A percentile compares a stretch with the other conserved stretches of the same genome.
Conservation (phyloP, 805 yeast species). For the Zygotorulaspora sp. region DNA sequence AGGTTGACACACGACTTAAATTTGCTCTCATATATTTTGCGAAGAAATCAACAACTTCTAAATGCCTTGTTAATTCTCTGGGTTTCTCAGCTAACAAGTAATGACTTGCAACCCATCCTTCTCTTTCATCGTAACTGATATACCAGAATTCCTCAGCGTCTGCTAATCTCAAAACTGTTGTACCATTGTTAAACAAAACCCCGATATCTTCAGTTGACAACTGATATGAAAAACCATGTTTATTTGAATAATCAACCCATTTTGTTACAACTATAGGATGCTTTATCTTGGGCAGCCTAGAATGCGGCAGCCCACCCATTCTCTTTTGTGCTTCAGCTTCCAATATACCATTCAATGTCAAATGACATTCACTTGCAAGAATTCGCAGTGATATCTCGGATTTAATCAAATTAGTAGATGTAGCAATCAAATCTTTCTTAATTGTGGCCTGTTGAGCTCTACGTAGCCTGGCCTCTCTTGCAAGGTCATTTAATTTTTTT, state of each 20-base stretch:
- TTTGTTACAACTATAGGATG: slow-evolving; percentile 76
- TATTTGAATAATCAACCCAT: slow-evolving; percentile 97
- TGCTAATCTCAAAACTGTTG: slow-evolving; percentile 68
- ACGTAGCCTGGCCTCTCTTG: slow-evolving; percentile 35
- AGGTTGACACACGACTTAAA: slow-evolving; percentile 66
- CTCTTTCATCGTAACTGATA: slow-evolving; percentile 44
- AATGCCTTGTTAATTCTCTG: slow-evolving; percentile 54
- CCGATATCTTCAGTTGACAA: slow-evolving; percentile 87
- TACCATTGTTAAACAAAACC: slow-evolving; percentile 80
- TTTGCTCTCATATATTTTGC: slow-evolving; percentile 90
- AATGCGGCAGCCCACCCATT: slow-evolving; percentile 37
- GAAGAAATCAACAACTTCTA: slow-evolving; percentile 83
- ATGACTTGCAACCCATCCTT: slow-evolving; percentile 53
- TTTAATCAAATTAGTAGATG: slow-evolving; percentile 36
- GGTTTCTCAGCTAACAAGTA: slow-evolving; percentile 43
- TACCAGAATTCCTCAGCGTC: slow-evolving; percentile 64
- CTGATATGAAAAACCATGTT: slow-evolving; percentile 93
- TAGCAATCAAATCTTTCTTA: slow-evolving; percentile 31
- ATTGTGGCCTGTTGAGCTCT: slow-evolving; percentile 34
- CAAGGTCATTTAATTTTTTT: slow-evolving; percentile 32
- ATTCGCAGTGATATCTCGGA: slow-evolving; percentile 38
- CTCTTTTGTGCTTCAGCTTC: slow-evolving; percentile 44
- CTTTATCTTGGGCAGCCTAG: slow-evolving; percentile 31
- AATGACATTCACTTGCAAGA: slow-evolving; percentile 43
- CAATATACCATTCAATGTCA: slow-evolving; percentile 43